These are phyloP conservation scores for Priceomyces fermenticarens DNA, from an alignment of 805 yeast genomes.

Conservation along the genomic window DNA sequence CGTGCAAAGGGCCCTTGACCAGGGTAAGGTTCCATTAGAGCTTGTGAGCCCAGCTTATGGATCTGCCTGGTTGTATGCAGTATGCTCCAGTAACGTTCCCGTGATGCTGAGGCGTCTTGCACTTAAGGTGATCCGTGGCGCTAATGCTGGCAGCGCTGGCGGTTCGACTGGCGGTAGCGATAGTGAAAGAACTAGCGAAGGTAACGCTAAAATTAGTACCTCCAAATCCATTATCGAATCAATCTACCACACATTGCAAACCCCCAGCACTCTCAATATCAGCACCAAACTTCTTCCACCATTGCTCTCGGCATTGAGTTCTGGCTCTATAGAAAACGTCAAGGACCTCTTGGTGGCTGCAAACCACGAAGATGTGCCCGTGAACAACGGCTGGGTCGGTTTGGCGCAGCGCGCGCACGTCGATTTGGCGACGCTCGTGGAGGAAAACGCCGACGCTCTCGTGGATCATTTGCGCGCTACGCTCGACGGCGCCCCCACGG, in stretches of 20 bases:
- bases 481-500: constrained; percentile 23
- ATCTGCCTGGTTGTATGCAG: constrained; percentile 46
- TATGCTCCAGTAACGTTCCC: constrained; percentile 39
- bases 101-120: constrained; percentile 34
- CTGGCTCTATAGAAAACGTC: constrained; percentile 13
- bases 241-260: constrained; percentile 24
- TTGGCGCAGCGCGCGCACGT: constrained; percentile 52
- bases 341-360: constrained; percentile 24
- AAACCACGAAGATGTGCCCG: constrained; percentile 23
- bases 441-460: constrained; percentile 18
- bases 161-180: not conserved
- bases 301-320: constrained; percentile 19
- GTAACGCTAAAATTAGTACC: constrained; percentile 14
- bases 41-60: constrained; percentile 31
- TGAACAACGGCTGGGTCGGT: constrained; percentile 72
- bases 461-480: constrained; percentile 12
- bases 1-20: too few species aligned
- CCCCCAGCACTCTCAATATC: constrained; percentile 11
- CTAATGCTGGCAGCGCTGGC: constrained; percentile 4
- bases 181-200: not conserved
- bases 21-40: constrained; percentile 11
- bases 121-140: constrained; percentile 20
- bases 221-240: constrained; percentile 46
- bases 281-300: constrained; percentile 20
- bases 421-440: constrained; percentile 64